phyloP scores from a whole-genome alignment of 148 eudicot genomes.

The Silene latifolia region DNA sequence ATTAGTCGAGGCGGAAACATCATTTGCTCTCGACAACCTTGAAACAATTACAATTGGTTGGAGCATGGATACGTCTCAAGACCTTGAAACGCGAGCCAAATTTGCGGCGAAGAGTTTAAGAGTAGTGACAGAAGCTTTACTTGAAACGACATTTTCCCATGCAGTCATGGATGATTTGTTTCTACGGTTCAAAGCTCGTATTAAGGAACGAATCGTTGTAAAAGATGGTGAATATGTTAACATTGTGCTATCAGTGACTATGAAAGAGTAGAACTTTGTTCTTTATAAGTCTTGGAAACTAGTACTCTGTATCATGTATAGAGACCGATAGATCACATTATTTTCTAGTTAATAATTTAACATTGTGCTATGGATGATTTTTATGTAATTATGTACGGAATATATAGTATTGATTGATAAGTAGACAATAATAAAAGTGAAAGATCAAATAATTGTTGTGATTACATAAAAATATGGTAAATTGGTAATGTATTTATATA shows the following conservation, averaged over 20 bases:
- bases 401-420: no score
- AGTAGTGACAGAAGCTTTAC: constrained; percentile 30
- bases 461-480: no score
- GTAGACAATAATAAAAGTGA: no score
- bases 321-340: no score
- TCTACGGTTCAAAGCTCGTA: constrained; percentile 16
- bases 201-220: constrained; percentile 24
- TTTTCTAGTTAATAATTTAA: no score
- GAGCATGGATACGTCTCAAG: constrained; percentile 20
- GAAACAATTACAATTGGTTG: constrained; percentile 26
- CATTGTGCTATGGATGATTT: no score
- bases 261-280: background rate
- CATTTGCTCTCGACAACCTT: constrained; percentile 22
- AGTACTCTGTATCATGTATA: no score
- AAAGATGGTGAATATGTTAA: constrained; percentile 23
- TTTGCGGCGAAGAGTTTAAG: constrained; percentile 19
- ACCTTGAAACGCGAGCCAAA: constrained; percentile 16
- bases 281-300: background rate
- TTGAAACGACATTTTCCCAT: constrained; percentile 31
- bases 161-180: constrained; percentile 30
- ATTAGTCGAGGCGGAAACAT: constrained; percentile 29
- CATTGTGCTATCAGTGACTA: constrained; percentile 31
- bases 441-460: no score
- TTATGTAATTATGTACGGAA: no score
- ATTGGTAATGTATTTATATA: no score